Base-by-base conservation (phyloP, 2,329 filamentous ascomycete species). In the Cercospora sojina region DNA sequence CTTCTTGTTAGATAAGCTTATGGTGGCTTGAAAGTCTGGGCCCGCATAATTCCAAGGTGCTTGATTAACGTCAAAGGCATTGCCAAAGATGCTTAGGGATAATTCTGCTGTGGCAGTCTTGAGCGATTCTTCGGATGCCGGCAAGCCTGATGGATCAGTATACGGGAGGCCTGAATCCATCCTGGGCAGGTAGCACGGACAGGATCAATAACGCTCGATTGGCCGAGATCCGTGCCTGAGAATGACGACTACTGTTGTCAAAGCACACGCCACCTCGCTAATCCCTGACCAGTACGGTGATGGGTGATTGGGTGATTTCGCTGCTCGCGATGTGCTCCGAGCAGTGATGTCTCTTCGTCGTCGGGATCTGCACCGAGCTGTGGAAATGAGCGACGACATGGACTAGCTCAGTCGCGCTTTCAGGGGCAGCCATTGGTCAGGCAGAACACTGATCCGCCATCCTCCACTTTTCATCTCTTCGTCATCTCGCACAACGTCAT, bases 11-110 rank as follows among this genome's bases (percentile, higher is more conserved):
- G 31, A 35, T 12, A 56, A 29, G 47, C 60, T 53, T 10, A 41
- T 13, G 25, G 60, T 55, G 29, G 60, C 60, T 62, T 62, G 51
- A n/a, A 62, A 62, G 49, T 62, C 23, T 25, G 47, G 47, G 16
- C 49, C 60, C n/a, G 60, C 32, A 53, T 55, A 16, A 18, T 13
- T 47, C 58, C 58, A 60, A 20, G 58, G 58, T 27, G 58, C 27
- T 27, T 62, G 60, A 5, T 31, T 16, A 13, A 27, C 20, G n/a
- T 62, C 31, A 23, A 56, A 56, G 4, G 60, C 29, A 27, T 55
- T 16, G 20, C 60, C 32, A 31, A 55, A 35, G 27, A 56, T 23
- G 47, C 27, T 16, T 32, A 31, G 18, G 5, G 60, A 56, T 20
- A 62, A 56, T 27, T 62, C 31, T 38, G 60, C 60, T 23, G 43